Base-by-base conservation (phyloP, 345 rosid species). In the Lumnitzera racemosa region DNA sequence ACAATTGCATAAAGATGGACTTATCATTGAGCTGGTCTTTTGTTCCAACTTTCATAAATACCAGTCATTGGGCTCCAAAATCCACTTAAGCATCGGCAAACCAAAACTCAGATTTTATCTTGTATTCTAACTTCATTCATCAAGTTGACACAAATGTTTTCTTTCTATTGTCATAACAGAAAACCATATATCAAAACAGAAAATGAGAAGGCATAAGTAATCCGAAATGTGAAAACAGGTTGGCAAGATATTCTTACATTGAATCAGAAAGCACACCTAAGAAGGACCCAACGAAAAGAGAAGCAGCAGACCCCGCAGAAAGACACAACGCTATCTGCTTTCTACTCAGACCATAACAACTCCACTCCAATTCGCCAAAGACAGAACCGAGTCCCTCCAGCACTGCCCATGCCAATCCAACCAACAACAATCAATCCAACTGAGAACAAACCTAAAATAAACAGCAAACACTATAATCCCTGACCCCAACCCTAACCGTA, bases 361-460 rank as follows among this genome's bases (percentile, higher is more conserved):
- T 66, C 54, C 83, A 69, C 67, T 86, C 97, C n/a, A 64, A 77
- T 71, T 94, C 99, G 67, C 95, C 97, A 56, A 74, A 83, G 69
- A 82, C 96, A 11, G 78, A 78, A 87, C 95, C 84, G 20, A 90
- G 24, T 51, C 92, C 96, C 79, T 86, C 89, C 85, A 83, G 72
- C 11, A 71, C 97, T 92, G 68, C 51, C 36, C 52, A 20, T 54
- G 11, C 56, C n/a, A 46, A 15, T 31, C 43, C n/a, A 51, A 15
- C 31, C 31, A 27, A 14, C 17, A 41, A 17, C 20, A 50, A 51
- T 29, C 17, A 27, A 24, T 67, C 11, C 13, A n/a, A 46, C 13
- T 56, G 11, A 55, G 29, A 58, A 55, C 9, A 49, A 65, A 17
- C 20, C 14, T 24, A 10, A 24, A 11, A 15, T 23, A 46, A 25